Evolutionary conservation across 257 asterid genomes (phyloP).

Genomic region (Dorcoceras hygrometricum): DNA sequence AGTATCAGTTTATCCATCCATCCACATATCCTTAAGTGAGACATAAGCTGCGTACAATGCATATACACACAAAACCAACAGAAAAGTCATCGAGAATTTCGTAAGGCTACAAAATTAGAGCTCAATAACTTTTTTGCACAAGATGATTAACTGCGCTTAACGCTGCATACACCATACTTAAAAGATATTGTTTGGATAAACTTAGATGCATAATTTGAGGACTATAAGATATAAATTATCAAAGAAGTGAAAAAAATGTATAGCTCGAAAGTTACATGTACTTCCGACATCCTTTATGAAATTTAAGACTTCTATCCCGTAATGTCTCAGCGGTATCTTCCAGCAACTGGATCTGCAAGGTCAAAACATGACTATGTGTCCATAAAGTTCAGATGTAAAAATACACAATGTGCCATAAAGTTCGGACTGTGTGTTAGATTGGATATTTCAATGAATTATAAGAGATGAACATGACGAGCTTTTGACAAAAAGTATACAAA

Average conservation of each 20-base stretch:
- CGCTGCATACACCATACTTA: not conserved
- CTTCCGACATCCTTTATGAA: slow-evolving; percentile 90
- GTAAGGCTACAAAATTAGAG: slow-evolving; percentile 1
- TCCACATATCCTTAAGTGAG: not conserved
- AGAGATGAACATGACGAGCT: slow-evolving; percentile 3
- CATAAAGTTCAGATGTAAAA: slow-evolving; percentile 18
- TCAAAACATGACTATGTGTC: slow-evolving; percentile 31
- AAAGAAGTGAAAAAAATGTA: slow-evolving; percentile 18
- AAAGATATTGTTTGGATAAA: not conserved
- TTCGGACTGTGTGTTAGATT: slow-evolving; percentile 1
- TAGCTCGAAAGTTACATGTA: slow-evolving; percentile 60
- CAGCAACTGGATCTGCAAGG: slow-evolving; percentile 78
- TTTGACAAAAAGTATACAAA: slow-evolving; percentile 1
- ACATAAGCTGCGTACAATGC: not conserved
- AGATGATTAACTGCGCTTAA: slow-evolving; percentile 1
- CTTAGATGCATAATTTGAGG: not conserved
- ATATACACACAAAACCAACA: not conserved
- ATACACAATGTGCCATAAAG: slow-evolving; percentile 11
- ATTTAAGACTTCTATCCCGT: slow-evolving; percentile 79
- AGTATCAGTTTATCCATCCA: not conserved
- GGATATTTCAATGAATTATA: slow-evolving; percentile 6
- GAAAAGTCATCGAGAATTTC: not conserved
- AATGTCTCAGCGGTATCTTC: slow-evolving; percentile 84
- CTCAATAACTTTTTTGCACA: slow-evolving; percentile 6
- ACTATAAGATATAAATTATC: not conserved